These are phyloP conservation scores for Colletotrichum sp. DNA, from an alignment of 2,329 filamentous ascomycete species.

Conservation along the genomic window DNA sequence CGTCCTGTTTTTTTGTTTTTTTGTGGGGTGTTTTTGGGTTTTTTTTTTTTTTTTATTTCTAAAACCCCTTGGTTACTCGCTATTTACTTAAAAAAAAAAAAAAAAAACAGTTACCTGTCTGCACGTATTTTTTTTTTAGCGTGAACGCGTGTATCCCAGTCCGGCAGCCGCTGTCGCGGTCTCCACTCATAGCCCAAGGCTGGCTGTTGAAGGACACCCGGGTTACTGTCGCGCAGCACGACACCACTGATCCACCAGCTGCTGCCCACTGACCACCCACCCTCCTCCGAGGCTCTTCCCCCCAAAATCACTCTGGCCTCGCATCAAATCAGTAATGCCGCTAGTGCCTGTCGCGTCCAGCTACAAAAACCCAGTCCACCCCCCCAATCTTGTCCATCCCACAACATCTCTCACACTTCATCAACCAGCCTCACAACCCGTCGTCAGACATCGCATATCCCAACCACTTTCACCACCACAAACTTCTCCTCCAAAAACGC, in stretches of 20 bases:
- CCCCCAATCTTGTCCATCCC: constrained; percentile 53
- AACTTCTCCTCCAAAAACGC: constrained; percentile 22
- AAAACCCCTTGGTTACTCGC: too few species aligned
- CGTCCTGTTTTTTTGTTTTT: too few species aligned
- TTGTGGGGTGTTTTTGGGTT: too few species aligned
- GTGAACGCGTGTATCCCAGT: constrained; percentile 21
- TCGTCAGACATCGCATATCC: constrained; percentile 23
- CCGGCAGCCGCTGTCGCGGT: neutral
- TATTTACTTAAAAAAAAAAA: neutral
- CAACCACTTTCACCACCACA: constrained; percentile 5
- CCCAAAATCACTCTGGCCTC: constrained; percentile 32
- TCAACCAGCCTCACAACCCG: constrained; percentile 34
- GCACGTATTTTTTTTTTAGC: constrained; percentile 20
- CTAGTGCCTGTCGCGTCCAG: constrained; percentile 57
- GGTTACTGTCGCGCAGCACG: neutral
- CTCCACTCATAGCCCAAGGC: neutral
- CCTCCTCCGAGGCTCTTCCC: neutral
- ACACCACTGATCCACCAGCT: neutral
- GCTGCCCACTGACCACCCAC: neutral
- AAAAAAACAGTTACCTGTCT: constrained; percentile 14
- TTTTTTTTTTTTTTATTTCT: too few species aligned
- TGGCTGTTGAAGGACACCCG: neutral
- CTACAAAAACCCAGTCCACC: constrained; percentile 65
- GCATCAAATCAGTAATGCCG: constrained; percentile 61
- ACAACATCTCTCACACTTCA: constrained; percentile 49